These are phyloP conservation scores for Colletotrichum neosansevieriae DNA, from an alignment of 2,329 filamentous ascomycete genomes.

Conservation along the genomic window DNA sequence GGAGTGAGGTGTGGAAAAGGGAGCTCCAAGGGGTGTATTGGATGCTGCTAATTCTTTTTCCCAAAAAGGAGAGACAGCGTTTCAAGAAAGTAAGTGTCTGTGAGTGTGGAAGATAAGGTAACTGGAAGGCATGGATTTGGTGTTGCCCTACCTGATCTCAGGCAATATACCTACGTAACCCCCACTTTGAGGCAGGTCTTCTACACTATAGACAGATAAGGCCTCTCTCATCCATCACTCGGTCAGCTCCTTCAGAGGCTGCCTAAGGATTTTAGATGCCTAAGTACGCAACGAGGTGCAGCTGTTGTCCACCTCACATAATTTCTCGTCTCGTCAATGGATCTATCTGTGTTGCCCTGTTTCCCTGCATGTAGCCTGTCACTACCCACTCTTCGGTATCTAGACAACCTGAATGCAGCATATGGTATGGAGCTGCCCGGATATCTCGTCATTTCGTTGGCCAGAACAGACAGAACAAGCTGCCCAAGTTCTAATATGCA, in stretches of 20 bases:
- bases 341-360: no score
- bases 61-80: no score
- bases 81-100: no score
- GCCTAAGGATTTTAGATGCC: no score
- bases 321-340: neutral
- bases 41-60: no score
- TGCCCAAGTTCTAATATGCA: no score
- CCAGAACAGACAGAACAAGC: neutral
- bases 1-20: neutral
- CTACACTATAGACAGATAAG: slow-evolving; percentile 10
- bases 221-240: neutral
- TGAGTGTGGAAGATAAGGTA: no score
- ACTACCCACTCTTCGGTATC: slow-evolving; percentile 22
- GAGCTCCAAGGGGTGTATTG: neutral
- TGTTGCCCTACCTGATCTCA: neutral
- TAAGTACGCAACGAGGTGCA: neutral
- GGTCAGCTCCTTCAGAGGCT: no score
- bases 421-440: neutral
- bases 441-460: slow-evolving; percentile 35
- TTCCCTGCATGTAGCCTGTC: neutral
- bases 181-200: slow-evolving; percentile 12
- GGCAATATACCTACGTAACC: neutral
- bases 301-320: neutral
- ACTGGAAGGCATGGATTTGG: no score
- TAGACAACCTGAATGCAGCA: slow-evolving; percentile 27